A percentile compares a stretch with the other conserved stretches of the same genome.
These are phyloP conservation scores for Aureobasidium sp. DNA, from an alignment of 2,329 filamentous ascomycete species.

Conservation along the genomic window DNA sequence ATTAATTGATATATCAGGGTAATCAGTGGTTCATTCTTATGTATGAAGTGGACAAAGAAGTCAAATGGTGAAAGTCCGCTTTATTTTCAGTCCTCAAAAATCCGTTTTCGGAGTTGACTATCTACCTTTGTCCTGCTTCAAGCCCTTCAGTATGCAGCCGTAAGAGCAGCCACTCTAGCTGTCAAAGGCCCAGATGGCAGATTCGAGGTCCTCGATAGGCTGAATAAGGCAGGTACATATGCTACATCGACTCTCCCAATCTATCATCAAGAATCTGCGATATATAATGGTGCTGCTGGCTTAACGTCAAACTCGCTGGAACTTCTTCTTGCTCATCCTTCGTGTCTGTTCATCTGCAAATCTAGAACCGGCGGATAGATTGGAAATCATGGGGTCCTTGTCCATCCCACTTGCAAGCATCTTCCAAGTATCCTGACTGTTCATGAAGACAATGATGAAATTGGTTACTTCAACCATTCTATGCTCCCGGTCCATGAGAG, in stretches of 20 bases:
- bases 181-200: too few relatives aligned
- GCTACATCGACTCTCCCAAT: not conserved
- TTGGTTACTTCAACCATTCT: too few relatives aligned
- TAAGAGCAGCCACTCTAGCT: not conserved
- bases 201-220: too few relatives aligned
- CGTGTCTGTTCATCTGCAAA: not conserved
- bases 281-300: too few relatives aligned
- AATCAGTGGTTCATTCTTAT: not conserved
- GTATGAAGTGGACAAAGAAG: not conserved
- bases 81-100: not conserved
- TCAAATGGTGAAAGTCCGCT: not conserved
- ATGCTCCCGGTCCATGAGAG: too few relatives aligned
- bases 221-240: too few relatives aligned
- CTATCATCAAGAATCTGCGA: not conserved
- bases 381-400: too few relatives aligned
- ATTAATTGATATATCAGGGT: not conserved
- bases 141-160: not conserved
- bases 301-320: not conserved
- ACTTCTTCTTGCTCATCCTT: not conserved
- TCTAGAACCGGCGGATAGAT: not conserved
- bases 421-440: too few relatives aligned
- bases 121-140: not conserved
- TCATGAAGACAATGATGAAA: too few relatives aligned
- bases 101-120: not conserved
- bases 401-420: too few relatives aligned